Base-by-base conservation (phyloP, 2,329 filamentous ascomycete genomes). In the Colletotrichum melonis region DNA sequence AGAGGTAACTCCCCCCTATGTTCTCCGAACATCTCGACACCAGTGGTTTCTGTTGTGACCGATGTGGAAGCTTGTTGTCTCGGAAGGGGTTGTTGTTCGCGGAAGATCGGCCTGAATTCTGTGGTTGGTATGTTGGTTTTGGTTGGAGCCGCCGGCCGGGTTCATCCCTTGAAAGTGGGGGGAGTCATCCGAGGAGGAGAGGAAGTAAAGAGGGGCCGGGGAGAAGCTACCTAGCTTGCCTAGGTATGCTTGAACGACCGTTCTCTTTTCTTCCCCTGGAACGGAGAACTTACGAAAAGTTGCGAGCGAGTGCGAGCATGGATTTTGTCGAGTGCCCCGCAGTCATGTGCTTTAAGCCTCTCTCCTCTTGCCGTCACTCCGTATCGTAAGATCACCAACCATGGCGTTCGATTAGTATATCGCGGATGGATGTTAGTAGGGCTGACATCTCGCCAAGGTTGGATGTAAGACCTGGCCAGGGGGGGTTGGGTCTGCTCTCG, bases 81-180 rank as follows among this genome's bases (percentile, higher is more conserved):
- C 9, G 42, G 42, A 49, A 4, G 42, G 42, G 38, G 5, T 42
- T 14, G 38, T 42, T 42, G 6, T 42, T 19, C 38, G 38, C 38
- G 16, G 38, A 42, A 19, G 38, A 42, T 42, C 38, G 38, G 38
- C 38, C 38, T 19, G 14, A 42, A 42, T 14, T 42, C 6, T 42
- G 38, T 42, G 38, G 38, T 19, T 42, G 38, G 38, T 19, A 3
- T 42, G 38, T 42, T 42, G 38, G 38, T 42, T 42, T 42, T 42
- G 38, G 38, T 19, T 42, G 38, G 38, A 42, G 19, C 42, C 42
- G 42, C 42, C 19, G 60, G 1, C 38, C 28, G 28, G 38, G 62
- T 42, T 66, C 67, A 54, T 59, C 54, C 54, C 54, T 69, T 57
- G 28, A 58, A 59, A 59, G 54, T 69, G 35, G 32, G 28, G 32